A percentile compares a stretch with the other conserved stretches of the same genome.
phyloP scores from a whole-genome alignment of 257 asterid genomes.

The Solanum chiquidenum region DNA sequence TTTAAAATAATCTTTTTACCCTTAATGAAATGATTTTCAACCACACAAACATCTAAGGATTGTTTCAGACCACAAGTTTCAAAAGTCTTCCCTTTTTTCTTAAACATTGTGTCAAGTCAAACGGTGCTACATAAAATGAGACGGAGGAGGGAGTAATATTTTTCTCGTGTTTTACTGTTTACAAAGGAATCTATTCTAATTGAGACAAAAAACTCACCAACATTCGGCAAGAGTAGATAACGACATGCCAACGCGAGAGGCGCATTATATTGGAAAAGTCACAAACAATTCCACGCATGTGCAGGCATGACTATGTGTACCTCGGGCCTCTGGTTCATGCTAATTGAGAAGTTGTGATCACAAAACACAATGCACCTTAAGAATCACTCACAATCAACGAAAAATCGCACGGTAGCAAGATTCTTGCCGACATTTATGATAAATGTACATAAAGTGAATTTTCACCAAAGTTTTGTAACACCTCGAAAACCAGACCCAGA shows the following conservation, averaged over 20 bases:
- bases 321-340: too few relatives aligned
- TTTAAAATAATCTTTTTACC: not conserved
- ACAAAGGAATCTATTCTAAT: not conserved
- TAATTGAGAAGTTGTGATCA: not conserved
- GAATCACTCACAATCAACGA: not conserved
- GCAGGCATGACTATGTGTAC: not conserved
- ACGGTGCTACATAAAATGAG: not conserved
- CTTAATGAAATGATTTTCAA: not conserved
- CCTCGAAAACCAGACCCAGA: too few relatives aligned
- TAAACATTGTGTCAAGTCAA: not conserved
- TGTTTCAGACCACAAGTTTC: too few relatives aligned
- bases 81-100: not conserved
- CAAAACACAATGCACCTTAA: not conserved
- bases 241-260: not conserved
- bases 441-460: not conserved
- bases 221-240: not conserved
- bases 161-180: not conserved
- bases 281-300: not conserved
- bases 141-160: not conserved
- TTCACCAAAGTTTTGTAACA: not conserved
- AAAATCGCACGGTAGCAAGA: not conserved
- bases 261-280: not conserved
- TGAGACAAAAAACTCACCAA: not conserved
- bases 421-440: not conserved
- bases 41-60: not conserved